A percentile compares a stretch with the other conserved stretches of the same genome.
Conservation (phyloP, 1,139 yeast species). For the Entelexis sorbosivorans region DNA sequence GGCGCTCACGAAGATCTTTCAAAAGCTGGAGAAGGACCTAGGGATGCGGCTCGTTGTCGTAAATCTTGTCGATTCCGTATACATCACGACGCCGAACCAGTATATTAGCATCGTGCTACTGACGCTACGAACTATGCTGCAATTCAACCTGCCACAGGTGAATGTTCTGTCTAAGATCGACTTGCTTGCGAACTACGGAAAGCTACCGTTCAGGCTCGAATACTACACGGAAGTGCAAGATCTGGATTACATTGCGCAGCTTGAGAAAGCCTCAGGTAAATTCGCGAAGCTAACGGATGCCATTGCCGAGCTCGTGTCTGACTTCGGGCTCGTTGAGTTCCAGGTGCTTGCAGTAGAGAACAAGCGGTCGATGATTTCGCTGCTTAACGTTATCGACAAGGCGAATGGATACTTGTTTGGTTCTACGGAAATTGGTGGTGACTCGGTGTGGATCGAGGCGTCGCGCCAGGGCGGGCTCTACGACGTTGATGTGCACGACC, state of each 20-base stretch:
- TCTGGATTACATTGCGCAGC: conserved; percentile 53
- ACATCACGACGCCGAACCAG: conserved; percentile 78
- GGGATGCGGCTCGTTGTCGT: conserved; percentile 77
- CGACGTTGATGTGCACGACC: conserved; percentile 68
- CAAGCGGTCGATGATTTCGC: conserved; percentile 76
- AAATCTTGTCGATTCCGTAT: conserved; percentile 74
- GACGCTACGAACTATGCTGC: conserved; percentile 83
- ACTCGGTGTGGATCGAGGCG: conserved; percentile 92
- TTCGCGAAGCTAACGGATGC: conserved; percentile 58
- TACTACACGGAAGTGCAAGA: conserved; percentile 91
- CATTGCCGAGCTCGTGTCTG: conserved; percentile 74
- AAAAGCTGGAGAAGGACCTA: conserved; percentile 52
- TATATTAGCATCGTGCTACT: conserved; percentile 74
- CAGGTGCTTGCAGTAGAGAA: conserved; percentile 88
- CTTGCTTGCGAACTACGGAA: conserved; percentile 56
- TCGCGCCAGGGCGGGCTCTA: conserved; percentile 58
- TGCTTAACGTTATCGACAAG: conserved; percentile 68
- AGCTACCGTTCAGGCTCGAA: conserved; percentile 54
- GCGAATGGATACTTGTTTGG: conserved; percentile 94
- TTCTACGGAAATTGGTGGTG: conserved; percentile 86
- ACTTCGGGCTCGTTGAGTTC: conserved; percentile 76
- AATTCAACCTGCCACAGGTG: conserved; percentile 84
- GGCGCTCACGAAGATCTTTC: conserved; percentile 63
- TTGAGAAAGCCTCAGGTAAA: conserved; percentile 3
- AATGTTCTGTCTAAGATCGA: conserved; percentile 90